A percentile compares a stretch with the other conserved stretches of the same genome.
These are phyloP conservation scores for Malassezia obtusa DNA, from an alignment of 1,284 basidiomycete species.

Conservation along the genomic window DNA sequence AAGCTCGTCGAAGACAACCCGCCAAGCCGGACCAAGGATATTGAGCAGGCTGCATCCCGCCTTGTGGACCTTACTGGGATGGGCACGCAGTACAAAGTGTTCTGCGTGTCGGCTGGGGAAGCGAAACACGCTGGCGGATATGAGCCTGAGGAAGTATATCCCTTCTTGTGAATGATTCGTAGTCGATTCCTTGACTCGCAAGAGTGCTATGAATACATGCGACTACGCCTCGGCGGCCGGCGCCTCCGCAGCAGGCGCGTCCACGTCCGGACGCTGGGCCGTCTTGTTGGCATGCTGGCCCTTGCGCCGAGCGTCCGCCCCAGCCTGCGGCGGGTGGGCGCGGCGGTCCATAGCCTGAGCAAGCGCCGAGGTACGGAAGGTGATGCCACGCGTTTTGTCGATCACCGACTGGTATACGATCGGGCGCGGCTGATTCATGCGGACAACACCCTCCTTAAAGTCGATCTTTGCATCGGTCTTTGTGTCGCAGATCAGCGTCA, in stretches of 20 bases:
- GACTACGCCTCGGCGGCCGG: not conserved
- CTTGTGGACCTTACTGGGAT: constrained; percentile 55
- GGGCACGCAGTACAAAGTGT: constrained; percentile 55
- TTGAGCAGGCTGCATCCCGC: constrained; percentile 52
- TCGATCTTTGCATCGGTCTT: constrained; percentile 96
- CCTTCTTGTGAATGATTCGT: constrained; percentile 10
- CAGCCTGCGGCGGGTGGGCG: constrained; percentile 36
- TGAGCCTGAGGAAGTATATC: constrained; percentile 11
- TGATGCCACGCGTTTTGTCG: constrained; percentile 85
- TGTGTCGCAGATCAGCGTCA: constrained; percentile 92
- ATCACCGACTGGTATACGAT: constrained; percentile 91
- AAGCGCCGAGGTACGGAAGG: constrained; percentile 79
- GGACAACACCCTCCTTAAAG: constrained; percentile 88
- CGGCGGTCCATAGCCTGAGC: constrained; percentile 67
- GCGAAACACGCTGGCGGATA: not conserved
- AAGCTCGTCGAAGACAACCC: constrained; percentile 14
- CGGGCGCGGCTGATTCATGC: constrained; percentile 78
- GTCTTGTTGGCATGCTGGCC: not conserved
- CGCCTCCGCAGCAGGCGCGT: constrained; percentile 4
- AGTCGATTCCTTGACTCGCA: no score
- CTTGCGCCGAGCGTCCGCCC: constrained; percentile 2
- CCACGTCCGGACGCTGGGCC: constrained; percentile 1
- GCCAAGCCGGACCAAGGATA: constrained; percentile 44
- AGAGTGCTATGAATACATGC: not conserved
- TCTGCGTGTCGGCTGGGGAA: constrained; percentile 26